phyloP scores from a whole-genome alignment of 2,329 filamentous ascomycete genomes.

The Colletotrichum viniferum region DNA sequence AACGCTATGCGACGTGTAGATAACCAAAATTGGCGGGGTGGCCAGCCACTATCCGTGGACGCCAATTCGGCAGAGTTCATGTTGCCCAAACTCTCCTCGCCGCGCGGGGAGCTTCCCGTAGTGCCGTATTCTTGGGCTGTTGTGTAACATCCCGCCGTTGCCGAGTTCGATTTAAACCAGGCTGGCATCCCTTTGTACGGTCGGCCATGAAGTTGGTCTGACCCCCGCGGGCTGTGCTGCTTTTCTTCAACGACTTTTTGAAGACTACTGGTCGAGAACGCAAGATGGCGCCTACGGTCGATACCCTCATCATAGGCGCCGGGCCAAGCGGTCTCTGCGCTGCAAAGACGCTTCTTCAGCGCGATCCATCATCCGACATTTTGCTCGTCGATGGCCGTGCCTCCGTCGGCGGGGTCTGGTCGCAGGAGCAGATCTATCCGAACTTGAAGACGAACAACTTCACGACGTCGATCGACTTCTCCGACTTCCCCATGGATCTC shows the following conservation, averaged over 20 bases:
- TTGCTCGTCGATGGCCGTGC: constrained; percentile 45
- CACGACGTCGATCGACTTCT: constrained; percentile 41
- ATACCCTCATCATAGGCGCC: constrained; percentile 30
- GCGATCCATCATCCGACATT: constrained; percentile 42
- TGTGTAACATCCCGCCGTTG: neutral
- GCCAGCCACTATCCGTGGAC: neutral
- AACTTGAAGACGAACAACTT: constrained; percentile 48
- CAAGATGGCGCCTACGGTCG: constrained; percentile 8
- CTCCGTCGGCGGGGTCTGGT: constrained; percentile 47
- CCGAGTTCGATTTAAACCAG: neutral
- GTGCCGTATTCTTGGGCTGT: neutral
- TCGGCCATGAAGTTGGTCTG: neutral
- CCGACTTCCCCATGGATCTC: constrained; percentile 35
- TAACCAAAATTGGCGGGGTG: constrained; percentile 18
- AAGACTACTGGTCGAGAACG: neutral
- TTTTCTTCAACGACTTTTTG: neutral
- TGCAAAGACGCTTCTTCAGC: constrained; percentile 51
- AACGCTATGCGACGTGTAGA: neutral
- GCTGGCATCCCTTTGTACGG: neutral
- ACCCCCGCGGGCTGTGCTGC: neutral
- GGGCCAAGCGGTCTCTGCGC: constrained; percentile 44
- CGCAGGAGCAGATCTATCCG: constrained; percentile 43
- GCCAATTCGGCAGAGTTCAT: constrained; percentile 18
- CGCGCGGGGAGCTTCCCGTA: neutral
- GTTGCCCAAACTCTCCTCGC: neutral